Evolutionary conservation across 805 yeast species (phyloP).

Genomic region (Tetrapisispora pingtungensis): DNA sequence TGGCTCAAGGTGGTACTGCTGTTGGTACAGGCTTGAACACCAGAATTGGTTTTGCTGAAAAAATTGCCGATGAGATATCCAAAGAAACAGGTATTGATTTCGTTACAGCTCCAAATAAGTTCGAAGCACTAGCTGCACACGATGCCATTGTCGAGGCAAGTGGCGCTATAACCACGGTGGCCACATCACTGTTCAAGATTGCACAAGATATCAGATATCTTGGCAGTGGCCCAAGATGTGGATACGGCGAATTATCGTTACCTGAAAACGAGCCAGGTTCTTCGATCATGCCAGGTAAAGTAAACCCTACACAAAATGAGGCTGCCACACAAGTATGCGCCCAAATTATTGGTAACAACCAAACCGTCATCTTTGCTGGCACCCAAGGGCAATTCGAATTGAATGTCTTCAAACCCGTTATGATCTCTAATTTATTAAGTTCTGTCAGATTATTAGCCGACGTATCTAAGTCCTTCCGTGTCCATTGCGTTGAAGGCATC

Average conservation of each 20-base stretch:
- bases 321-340: conserved; percentile 97
- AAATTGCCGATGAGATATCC: conserved; percentile 79
- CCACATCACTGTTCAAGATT: conserved; percentile 87
- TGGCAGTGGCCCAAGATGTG: conserved; percentile 99
- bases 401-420: conserved; percentile 94
- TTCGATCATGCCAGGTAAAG: conserved; percentile 99
- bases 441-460: conserved; percentile 86
- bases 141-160: conserved; percentile 97
- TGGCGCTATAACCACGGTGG: conserved; percentile 93
- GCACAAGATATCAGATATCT: conserved; percentile 97
- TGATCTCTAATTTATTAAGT: conserved; percentile 82
- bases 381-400: conserved; percentile 98
- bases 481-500: conserved; percentile 92
- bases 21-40: conserved; percentile 98
- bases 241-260: conserved; percentile 88
- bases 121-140: conserved; percentile 97
- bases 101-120: conserved; percentile 95
- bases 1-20: conserved; percentile 99
- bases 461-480: conserved; percentile 81
- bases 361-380: conserved; percentile 93
- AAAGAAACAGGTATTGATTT: conserved; percentile 81
- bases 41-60: conserved; percentile 75
- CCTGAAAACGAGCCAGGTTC: conserved; percentile 99
- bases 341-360: conserved; percentile 95
- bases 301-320: conserved; percentile 98